Evolutionary conservation across 768 basidiomycete genomes (phyloP).

Genomic region (Rhodotorula toruloides): DNA sequence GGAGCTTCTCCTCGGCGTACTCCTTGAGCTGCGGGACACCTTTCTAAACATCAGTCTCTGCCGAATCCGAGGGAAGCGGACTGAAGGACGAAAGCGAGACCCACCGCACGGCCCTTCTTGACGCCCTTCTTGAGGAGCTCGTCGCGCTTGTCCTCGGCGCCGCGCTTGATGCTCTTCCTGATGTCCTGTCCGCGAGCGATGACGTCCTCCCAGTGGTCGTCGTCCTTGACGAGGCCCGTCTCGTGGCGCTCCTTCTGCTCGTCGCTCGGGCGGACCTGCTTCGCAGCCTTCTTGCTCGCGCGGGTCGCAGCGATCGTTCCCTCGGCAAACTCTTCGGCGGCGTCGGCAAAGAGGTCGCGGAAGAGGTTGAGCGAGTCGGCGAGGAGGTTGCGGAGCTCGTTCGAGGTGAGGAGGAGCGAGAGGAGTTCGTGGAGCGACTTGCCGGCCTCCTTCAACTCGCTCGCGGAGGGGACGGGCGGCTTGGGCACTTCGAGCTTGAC

Average conservation of each 20-base stretch:
- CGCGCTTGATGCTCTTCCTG: slow-evolving; percentile 39
- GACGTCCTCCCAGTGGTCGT: slow-evolving; percentile 47
- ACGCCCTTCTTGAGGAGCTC: slow-evolving; percentile 22
- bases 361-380: slow-evolving; percentile 46
- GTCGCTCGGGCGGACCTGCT: slow-evolving; percentile 42
- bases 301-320: slow-evolving; percentile 18
- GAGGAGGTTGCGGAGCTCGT: slow-evolving; percentile 47
- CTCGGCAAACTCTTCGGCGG: slow-evolving; percentile 46
- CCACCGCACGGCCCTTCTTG: slow-evolving; percentile 23
- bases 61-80: slow-evolving; percentile 36
- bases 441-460: slow-evolving; percentile 30
- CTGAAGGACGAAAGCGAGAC: not conserved
- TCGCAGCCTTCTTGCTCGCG: slow-evolving; percentile 43
- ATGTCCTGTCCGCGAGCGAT: slow-evolving; percentile 40
- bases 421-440: slow-evolving; percentile 46
- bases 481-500: slow-evolving; percentile 42
- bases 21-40: slow-evolving; percentile 9
- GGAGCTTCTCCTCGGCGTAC: slow-evolving; percentile 47
- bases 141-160: slow-evolving; percentile 34
- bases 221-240: slow-evolving; percentile 40
- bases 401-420: slow-evolving; percentile 47
- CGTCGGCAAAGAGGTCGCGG: slow-evolving; percentile 49
- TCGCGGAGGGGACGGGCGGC: slow-evolving; percentile 45
- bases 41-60: not conserved
- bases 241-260: slow-evolving; percentile 43